Evolutionary conservation across 345 rosid genomes (phyloP).

Genomic region (Salix udensis): DNA sequence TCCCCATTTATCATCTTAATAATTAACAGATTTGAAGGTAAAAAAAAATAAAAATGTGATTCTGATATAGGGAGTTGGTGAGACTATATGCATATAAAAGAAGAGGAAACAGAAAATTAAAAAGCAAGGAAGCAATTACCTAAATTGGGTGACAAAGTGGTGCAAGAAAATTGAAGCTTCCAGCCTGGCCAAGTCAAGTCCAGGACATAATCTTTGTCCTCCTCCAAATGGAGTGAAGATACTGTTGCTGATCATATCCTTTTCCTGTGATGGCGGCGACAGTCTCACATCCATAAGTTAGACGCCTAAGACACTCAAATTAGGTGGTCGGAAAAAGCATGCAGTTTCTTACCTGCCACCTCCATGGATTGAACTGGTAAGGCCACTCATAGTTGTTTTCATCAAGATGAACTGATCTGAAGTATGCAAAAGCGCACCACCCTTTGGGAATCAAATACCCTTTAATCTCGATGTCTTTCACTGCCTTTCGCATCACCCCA

Average conservation of each 20-base stretch:
- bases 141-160: slow-evolving; percentile 77
- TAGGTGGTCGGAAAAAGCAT: no score
- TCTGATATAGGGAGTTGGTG: not conserved
- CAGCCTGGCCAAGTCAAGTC: slow-evolving; percentile 88
- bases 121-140: slow-evolving; percentile 38
- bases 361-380: slow-evolving; percentile 87
- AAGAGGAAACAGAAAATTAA: not conserved
- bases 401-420: slow-evolving; percentile 95
- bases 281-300: not conserved
- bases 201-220: slow-evolving; percentile 93
- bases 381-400: slow-evolving; percentile 72
- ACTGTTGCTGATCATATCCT: slow-evolving; percentile 36
- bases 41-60: no score
- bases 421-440: slow-evolving; percentile 83
- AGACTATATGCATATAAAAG: not conserved
- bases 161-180: slow-evolving; percentile 88
- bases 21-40: no score
- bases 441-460: slow-evolving; percentile 87
- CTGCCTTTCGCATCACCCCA: slow-evolving; percentile 89
- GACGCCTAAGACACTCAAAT: not conserved
- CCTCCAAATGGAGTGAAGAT: slow-evolving; percentile 95
- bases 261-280: slow-evolving; percentile 40
- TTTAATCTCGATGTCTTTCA: slow-evolving; percentile 72
- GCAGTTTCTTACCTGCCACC: slow-evolving; percentile 76
- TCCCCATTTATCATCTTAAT: not conserved